phyloP scores from a whole-genome alignment of 768 basidiomycete genomes.

The Calocera viscosa region DNA sequence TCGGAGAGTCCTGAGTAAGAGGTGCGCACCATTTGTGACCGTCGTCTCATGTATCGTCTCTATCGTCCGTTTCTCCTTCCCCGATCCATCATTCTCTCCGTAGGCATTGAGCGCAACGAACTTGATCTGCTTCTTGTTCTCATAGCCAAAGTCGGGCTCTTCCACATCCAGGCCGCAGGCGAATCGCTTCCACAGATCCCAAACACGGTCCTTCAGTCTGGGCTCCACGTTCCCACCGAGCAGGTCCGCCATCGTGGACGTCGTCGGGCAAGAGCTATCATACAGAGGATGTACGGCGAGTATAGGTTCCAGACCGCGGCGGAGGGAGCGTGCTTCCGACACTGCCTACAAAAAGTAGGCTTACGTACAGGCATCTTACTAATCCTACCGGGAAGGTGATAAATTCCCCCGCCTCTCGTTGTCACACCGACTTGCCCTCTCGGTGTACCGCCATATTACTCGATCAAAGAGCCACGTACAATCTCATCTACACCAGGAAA shows the following conservation, averaged over 20 bases:
- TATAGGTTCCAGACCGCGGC: too few relatives aligned
- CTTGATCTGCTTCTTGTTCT: neutral
- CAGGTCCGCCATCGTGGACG: neutral
- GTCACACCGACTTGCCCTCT: too few relatives aligned
- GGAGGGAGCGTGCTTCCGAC: too few relatives aligned
- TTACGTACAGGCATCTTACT: too few relatives aligned
- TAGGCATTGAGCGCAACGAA: neutral
- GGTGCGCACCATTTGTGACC: neutral
- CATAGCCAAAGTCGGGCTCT: neutral
- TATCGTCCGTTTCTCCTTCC: neutral
- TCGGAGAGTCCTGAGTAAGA: too few relatives aligned
- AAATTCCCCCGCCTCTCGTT: too few relatives aligned
- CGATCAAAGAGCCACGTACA: too few relatives aligned
- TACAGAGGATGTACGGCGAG: neutral
- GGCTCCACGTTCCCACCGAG: neutral
- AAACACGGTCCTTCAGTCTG: neutral
- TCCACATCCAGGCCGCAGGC: neutral
- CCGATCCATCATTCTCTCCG: neutral
- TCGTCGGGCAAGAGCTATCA: neutral
- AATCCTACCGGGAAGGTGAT: too few relatives aligned
- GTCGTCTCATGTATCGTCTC: neutral
- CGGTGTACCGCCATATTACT: too few relatives aligned
- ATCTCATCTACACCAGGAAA: neutral
- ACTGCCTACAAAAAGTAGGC: too few relatives aligned
- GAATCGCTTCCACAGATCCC: neutral